A percentile compares a stretch with the other conserved stretches of the same genome.
phyloP scores from a whole-genome alignment of 768 basidiomycete species.

The Tylopilus sp. region DNA sequence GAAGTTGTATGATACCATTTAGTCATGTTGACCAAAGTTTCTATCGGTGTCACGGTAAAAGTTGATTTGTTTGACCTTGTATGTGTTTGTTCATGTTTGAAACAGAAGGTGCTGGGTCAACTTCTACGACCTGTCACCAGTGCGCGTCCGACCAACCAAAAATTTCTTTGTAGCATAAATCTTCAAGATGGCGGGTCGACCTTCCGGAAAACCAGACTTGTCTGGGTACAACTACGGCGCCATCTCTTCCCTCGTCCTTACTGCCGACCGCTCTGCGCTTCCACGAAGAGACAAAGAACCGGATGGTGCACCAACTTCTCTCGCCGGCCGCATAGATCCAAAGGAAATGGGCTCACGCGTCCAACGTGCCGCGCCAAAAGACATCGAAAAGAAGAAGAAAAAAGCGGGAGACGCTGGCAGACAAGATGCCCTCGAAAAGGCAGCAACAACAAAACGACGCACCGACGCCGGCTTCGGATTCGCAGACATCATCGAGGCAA shows the following conservation, averaged over 20 bases:
- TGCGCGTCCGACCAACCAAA: not conserved
- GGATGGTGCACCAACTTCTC: slow-evolving; percentile 91
- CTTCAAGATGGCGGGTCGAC: slow-evolving; percentile 36
- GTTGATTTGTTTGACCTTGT: not conserved
- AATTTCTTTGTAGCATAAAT: slow-evolving; percentile 8
- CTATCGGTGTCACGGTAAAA: too few species aligned
- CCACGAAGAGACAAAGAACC: slow-evolving; percentile 93
- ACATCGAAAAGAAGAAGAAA: slow-evolving; percentile 92
- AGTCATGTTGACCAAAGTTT: too few species aligned
- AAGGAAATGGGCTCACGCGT: slow-evolving; percentile 94
- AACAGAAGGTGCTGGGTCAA: slow-evolving; percentile 18
- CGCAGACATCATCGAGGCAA: slow-evolving; percentile 90
- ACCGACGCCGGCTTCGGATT: slow-evolving; percentile 73
- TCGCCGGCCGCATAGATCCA: slow-evolving; percentile 86
- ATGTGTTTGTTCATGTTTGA: slow-evolving; percentile 21
- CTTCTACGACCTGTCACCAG: not conserved
- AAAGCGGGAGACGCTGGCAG: slow-evolving; percentile 55
- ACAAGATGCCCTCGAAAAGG: slow-evolving; percentile 56
- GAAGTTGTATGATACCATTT: too few species aligned
- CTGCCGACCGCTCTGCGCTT: slow-evolving; percentile 78
- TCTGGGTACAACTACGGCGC: slow-evolving; percentile 95
- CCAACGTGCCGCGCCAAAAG: slow-evolving; percentile 76
- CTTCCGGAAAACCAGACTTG: slow-evolving; percentile 65
- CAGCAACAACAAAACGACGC: slow-evolving; percentile 50
- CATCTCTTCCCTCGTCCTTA: slow-evolving; percentile 91